Percentiles rank a stretch among this genome's conserved stretches.
These are phyloP conservation scores for Eucalyptus cloeziana DNA, from an alignment of 345 rosid genomes.

Conservation along the genomic window DNA sequence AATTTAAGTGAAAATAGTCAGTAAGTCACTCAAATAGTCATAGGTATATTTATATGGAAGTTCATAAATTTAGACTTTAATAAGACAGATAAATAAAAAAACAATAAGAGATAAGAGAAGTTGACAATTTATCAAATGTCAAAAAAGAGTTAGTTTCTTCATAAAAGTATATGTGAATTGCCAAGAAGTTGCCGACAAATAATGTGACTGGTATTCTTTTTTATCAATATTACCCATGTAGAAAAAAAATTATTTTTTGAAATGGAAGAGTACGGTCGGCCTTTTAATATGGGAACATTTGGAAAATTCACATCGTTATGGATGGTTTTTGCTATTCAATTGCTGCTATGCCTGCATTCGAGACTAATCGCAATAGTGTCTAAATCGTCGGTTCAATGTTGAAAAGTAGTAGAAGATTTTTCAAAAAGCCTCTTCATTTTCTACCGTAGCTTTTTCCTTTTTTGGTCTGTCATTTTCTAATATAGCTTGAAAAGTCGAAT, in stretches of 20 bases:
- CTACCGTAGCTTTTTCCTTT: background rate
- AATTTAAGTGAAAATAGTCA: background rate
- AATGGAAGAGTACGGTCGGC: background rate
- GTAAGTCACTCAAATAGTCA: background rate
- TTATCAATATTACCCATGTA: background rate
- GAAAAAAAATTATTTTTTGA: background rate
- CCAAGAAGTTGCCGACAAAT: background rate
- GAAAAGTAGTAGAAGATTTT: background rate
- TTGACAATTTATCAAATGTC: background rate
- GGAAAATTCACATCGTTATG: background rate
- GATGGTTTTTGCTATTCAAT: background rate
- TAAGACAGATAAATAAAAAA: background rate
- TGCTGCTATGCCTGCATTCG: background rate
- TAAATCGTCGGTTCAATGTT: background rate
- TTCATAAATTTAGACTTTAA: background rate
- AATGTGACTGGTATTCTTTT: background rate
- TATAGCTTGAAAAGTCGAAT: background rate
- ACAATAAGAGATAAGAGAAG: background rate
- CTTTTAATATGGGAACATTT: background rate
- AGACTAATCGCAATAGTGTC: background rate
- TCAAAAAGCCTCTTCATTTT: background rate
- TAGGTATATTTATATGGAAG: background rate
- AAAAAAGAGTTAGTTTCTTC: background rate
- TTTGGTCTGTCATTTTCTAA: background rate
- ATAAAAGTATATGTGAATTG: background rate